Evolutionary conservation across 176 grass and related monocot species (phyloP).

Genomic region (Phoenix roebelenii): DNA sequence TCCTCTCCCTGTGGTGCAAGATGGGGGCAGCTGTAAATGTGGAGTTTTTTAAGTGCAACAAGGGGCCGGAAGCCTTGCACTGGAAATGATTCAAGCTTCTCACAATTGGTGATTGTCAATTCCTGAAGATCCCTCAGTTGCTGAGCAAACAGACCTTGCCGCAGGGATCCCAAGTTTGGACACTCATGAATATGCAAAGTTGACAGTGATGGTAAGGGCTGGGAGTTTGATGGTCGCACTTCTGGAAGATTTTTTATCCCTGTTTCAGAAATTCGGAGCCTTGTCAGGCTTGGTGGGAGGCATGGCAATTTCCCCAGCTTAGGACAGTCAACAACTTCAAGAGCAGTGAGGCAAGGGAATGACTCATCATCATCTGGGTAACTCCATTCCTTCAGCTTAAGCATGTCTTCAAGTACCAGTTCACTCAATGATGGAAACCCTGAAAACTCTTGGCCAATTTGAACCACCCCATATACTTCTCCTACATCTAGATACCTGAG

Average conservation of each 20-base stretch:
- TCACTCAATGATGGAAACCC: constrained; percentile 60
- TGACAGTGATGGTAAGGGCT: constrained; percentile 23
- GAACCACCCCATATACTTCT: constrained; percentile 28
- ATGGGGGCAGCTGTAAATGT: constrained; percentile 45
- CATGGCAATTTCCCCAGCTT: constrained; percentile 33
- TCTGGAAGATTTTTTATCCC: constrained; percentile 42
- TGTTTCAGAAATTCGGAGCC: constrained; percentile 50
- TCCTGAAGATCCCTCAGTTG: constrained; percentile 29
- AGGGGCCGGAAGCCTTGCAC: constrained; percentile 38
- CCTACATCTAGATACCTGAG: constrained; percentile 44
- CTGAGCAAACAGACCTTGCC: constrained; percentile 37
- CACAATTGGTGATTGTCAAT: constrained; percentile 39
- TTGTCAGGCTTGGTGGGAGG: constrained; percentile 37
- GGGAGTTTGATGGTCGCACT: constrained; percentile 17
- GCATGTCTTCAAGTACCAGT: constrained; percentile 41
- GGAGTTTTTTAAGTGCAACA: constrained; percentile 39
- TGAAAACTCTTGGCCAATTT: constrained; percentile 48
- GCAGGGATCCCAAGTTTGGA: constrained; percentile 45
- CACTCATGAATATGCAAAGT: constrained; percentile 48
- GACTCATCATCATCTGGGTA: constrained; percentile 22
- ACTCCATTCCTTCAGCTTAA: constrained; percentile 36
- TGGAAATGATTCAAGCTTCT: constrained; percentile 37
- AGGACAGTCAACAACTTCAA: constrained; percentile 36
- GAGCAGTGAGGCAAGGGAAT: constrained; percentile 46
- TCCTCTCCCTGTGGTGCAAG: constrained; percentile 23